Evolutionary conservation across 2,329 filamentous ascomycete species (phyloP), one percentile per base, ranked within the genome.

Genomic region (Fonsecaea monophora): DNA sequence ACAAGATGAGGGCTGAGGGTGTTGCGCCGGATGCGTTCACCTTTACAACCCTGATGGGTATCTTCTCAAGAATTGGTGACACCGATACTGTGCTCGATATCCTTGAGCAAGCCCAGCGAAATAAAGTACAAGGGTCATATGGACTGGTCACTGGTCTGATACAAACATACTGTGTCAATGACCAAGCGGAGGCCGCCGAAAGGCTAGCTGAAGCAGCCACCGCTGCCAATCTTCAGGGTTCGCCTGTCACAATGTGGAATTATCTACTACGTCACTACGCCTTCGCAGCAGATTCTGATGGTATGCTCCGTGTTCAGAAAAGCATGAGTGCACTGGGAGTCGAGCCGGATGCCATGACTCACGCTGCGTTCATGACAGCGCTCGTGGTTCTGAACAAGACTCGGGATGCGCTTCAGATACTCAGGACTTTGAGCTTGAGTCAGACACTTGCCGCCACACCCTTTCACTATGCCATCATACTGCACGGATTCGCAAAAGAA

Each of bases 191-290:
- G 10, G 82, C 87, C 71, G 89, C 90, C 3, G 84, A 89, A 75
- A 79, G 79, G 45, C 80, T 92, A 57, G 86, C 89, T 37, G 75
- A 85, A 57, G 84, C 85, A 53, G 84, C 87, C 37, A 80, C 88
- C 25, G 77, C 78, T 12, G 81, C 83, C 68, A 79, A 81, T 13
- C 75, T 87, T 0, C 75, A 82, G 18, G 83, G 87, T 1, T 80
- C 83, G 1, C 80, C 85, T 25, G 88, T 88, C 1, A 81, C 83
- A 37, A 86, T 92, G 74, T 97, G 92, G 91, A 97, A 97, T 74
- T 83, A 87, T 61, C 79, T 97, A 37, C 81, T 97, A 4, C 83
- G 85, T 64, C 86, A 90, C 67, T 85, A 92, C 75, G 91, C 91
- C 6, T 80, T 86, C 63, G 83, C 85, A 6, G 85, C 89, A 63